phyloP scores from a whole-genome alignment of 768 basidiomycete genomes.

The Mycena venus region DNA sequence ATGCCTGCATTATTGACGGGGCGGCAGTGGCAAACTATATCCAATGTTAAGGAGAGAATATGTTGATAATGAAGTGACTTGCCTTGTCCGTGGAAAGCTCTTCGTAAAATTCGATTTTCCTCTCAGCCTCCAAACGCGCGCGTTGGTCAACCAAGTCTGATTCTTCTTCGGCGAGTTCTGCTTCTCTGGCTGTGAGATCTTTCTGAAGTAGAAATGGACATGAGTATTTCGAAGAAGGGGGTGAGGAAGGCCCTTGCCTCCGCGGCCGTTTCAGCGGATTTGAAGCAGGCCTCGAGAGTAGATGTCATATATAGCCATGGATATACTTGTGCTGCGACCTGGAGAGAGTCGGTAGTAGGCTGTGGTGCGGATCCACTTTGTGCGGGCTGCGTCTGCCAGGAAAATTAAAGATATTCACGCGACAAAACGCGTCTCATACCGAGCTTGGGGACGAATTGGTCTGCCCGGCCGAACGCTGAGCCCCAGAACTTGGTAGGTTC shows the following conservation, averaged over 20 bases:
- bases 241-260: conserved; percentile 38
- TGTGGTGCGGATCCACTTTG: conserved; percentile 30
- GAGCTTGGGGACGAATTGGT: background rate
- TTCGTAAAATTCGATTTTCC: conserved; percentile 59
- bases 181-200: conserved; percentile 50
- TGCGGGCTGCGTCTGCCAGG: conserved; percentile 1
- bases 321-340: conserved; percentile 66
- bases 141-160: conserved; percentile 56
- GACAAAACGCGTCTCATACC: conserved; percentile 14
- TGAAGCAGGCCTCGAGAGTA: conserved; percentile 65
- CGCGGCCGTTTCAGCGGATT: conserved; percentile 53
- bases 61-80: background rate
- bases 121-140: conserved; percentile 59
- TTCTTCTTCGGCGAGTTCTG: conserved; percentile 55
- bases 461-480: background rate
- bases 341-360: conserved; percentile 54
- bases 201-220: conserved; percentile 40
- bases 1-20: conserved; percentile 62
- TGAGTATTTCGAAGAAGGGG: background rate
- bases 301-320: conserved; percentile 75
- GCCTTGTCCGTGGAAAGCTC: conserved; percentile 56
- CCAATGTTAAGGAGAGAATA: background rate
- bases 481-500: background rate
- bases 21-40: conserved; percentile 58
- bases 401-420: background rate